Base-by-base conservation (phyloP, 2,329 filamentous ascomycete genomes). In the Alternaria sp. region DNA sequence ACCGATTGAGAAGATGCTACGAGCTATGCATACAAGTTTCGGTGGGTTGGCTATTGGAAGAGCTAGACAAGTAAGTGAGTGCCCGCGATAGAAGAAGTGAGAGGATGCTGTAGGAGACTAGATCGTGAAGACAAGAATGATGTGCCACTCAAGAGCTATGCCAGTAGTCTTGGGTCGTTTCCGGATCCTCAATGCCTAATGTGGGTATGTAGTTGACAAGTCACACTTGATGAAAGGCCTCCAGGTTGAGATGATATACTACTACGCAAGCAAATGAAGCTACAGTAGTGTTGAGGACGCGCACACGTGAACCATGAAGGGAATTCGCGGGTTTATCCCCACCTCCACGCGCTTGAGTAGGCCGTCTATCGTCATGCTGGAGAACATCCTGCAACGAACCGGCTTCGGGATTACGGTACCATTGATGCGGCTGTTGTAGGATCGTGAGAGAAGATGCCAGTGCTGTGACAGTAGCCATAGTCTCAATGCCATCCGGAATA, bases 371-470 rank as follows among this genome's bases (percentile, higher is more conserved):
- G 10, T n/a, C 18, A 12, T 44, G 5, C 2, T 44, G 18, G 10
- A 12, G 3, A 3, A 4, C 5, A 20, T 21, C 10, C 41, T 20
- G 41, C 18, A 2, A 12, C 2, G 3, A 5, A 1, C 1, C 3
- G 10, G 10, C 18, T 14, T 14, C 4, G 11, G 18, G 41, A 0
- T 2, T 41, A 18, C 5, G 3, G 15, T 41, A 2, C 15, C 8
- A 11, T 18, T 2, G 37, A 18, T 6, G n/a, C 5, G 0, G 37
- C 9, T 0, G 0, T 41, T 6, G n/a, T 6, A 0, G 5, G 9
- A 11, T 2, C 15, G 0, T 18, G 4, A 18, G 37, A 9, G 1
- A 5, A n/a, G 14, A 4, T 9, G 33, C 15, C 5, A 37, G 33
- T 4, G 7, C 0, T 9, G 12, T 14, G 12, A 8, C 1, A 8